Base-by-base conservation (phyloP, 805 yeast genomes). In the Lipomyces starkeyi region DNA sequence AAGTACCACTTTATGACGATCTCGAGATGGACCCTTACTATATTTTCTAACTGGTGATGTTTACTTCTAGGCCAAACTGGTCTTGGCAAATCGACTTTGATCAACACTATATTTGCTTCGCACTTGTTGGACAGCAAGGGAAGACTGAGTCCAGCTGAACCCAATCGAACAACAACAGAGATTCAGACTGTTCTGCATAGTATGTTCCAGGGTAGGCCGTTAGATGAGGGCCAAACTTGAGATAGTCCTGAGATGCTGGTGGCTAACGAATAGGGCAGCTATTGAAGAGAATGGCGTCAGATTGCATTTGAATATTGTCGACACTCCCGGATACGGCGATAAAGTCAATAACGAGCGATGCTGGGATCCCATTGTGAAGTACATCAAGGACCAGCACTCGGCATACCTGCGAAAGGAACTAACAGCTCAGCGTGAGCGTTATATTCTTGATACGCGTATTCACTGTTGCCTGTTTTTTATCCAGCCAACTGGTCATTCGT, bases 291-390 rank as follows among this genome's bases (percentile, higher is more conserved):
- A 92, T 78, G 91, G 90, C 72, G 98, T 95, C 66, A 87, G 88
- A 70, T 86, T 95, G 78, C 89, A 89, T 75, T 82, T 95, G 71
- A 93, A 92, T 75, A 88, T 95, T 65, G 91, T 95, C 77, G 99
- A 95, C 78, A 95, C 99, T 2, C 98, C 98, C 25, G 98, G 98
- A 17, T 95, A 92, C 83, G 98, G 97, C 53, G 99, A 95, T 83
- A 97, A 91, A 81, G 90, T 95, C 53, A 74, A 74, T 64, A 91
- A 91, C 78, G 80, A 86, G 25, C 87, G 88, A 70, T 82, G 91
- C 59, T 91, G 98, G 97, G 88, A 87, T 78, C 97, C 98, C 67
- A 91, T 95, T 71, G 89, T 93, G 66, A 93, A 92, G 69, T 97
- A 94, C 80, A 88, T 95, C 77, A 89, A 92, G 78, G 80, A 83